Percentiles rank a stretch among this genome's conserved stretches.
phyloP scores from a whole-genome alignment of 1,139 yeast species.

The Sugiyamaella neomexicana region DNA sequence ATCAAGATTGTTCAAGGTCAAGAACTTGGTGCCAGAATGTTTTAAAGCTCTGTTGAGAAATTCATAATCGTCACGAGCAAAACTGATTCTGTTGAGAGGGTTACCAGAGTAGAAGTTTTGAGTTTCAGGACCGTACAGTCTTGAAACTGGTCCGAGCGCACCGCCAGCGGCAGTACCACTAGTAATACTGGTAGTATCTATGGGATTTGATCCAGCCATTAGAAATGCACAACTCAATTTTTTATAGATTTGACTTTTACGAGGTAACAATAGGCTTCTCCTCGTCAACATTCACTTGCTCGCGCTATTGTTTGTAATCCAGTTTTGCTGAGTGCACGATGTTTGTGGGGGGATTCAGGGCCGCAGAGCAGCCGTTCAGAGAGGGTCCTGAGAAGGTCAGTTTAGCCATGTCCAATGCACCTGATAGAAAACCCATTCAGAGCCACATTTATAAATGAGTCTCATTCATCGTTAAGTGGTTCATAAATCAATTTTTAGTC shows the following conservation, averaged over 20 bases:
- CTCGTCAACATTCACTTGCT: conserved; percentile 6
- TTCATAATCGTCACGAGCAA: conserved; percentile 63
- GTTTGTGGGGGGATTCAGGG: conserved; percentile 1
- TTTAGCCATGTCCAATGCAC: too few relatives aligned
- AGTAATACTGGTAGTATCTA: not conserved
- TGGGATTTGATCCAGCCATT: not conserved
- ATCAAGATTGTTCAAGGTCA: conserved; percentile 48
- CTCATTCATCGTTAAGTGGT: too few relatives aligned
- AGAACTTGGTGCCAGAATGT: conserved; percentile 56
- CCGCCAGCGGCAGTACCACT: not conserved
- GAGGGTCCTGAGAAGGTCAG: too few relatives aligned
- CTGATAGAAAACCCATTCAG: too few relatives aligned
- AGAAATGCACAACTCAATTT: not conserved
- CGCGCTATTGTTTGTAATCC: not conserved
- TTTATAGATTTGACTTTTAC: not conserved
- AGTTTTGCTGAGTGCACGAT: too few relatives aligned
- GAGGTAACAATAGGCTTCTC: not conserved
- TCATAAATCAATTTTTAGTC: too few relatives aligned
- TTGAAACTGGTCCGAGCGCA: conserved; percentile 25
- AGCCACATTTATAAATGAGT: too few relatives aligned
- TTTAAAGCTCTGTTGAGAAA: conserved; percentile 57
- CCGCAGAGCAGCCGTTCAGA: not conserved
- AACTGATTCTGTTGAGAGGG: conserved; percentile 70
- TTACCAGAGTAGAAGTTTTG: conserved; percentile 24
- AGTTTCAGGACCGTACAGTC: conserved; percentile 27